A percentile compares a stretch with the other conserved stretches of the same genome.
Conservation (phyloP, 495 filamentous ascomycete genomes). For the Hyaloscypha variabilis region DNA sequence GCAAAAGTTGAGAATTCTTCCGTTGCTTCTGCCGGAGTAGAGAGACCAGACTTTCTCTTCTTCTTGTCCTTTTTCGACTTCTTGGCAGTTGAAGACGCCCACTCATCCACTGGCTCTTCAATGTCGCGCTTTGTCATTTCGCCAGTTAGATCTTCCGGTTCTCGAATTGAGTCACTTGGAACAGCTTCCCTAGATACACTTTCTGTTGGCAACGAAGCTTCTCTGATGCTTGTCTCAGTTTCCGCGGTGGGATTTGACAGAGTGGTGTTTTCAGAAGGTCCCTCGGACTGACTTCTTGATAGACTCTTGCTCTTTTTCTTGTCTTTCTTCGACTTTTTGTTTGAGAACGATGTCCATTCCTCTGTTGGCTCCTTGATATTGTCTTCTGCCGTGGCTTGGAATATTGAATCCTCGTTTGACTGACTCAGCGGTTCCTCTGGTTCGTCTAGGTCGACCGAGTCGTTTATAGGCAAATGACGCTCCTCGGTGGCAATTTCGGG, state of each 20-base stretch:
- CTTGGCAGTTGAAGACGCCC: slow-evolving; percentile 15
- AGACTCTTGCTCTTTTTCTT: slow-evolving; percentile 24
- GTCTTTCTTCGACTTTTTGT: slow-evolving; percentile 30
- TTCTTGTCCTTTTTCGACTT: slow-evolving; percentile 34
- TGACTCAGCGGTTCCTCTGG: background rate
- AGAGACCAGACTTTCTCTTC: slow-evolving; percentile 25
- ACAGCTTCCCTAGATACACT: background rate
- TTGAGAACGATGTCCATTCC: slow-evolving; percentile 15
- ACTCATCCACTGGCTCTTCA: slow-evolving; percentile 8
- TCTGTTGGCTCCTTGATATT: slow-evolving; percentile 7
- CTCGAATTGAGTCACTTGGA: background rate
- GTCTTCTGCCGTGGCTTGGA: background rate
- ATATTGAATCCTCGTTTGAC: background rate
- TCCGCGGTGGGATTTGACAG: slow-evolving; percentile 5
- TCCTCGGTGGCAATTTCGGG: background rate
- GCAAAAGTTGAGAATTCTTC: background rate
- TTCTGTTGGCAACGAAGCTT: background rate
- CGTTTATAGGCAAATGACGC: background rate
- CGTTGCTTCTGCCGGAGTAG: slow-evolving; percentile 11
- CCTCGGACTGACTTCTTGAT: background rate
- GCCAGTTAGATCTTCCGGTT: slow-evolving; percentile 2
- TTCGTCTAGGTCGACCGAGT: background rate
- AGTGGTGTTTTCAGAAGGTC: slow-evolving; percentile 14
- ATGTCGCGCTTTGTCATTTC: background rate
- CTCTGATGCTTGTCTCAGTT: background rate